Evolutionary conservation across 2,329 filamentous ascomycete genomes (phyloP).

Genomic region (Claviceps humidiphila): DNA sequence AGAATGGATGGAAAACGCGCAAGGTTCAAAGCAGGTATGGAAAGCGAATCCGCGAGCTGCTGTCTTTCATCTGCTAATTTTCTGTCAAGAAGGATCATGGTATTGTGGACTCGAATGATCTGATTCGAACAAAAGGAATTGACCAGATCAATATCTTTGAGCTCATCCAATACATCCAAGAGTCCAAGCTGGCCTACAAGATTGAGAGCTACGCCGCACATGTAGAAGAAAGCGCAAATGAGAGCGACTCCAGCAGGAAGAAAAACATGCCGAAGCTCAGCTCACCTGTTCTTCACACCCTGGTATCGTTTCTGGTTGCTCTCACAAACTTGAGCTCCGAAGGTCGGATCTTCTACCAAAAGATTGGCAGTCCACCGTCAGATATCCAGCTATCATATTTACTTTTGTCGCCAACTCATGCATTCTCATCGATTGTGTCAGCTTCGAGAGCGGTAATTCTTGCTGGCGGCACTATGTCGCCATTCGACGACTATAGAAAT

Average conservation of each 20-base stretch:
- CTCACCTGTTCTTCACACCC: constrained; percentile 39
- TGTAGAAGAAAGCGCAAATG: constrained; percentile 30
- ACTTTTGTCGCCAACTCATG: constrained; percentile 78
- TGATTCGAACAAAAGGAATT: constrained; percentile 73
- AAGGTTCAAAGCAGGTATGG: constrained; percentile 27
- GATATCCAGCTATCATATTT: constrained; percentile 66
- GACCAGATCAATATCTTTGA: constrained; percentile 95
- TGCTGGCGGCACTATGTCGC: constrained; percentile 94
- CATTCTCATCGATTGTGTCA: constrained; percentile 78
- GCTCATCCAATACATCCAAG: constrained; percentile 73
- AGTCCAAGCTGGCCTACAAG: constrained; percentile 87
- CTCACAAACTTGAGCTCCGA: constrained; percentile 75
- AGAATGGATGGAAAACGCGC: constrained; percentile 48
- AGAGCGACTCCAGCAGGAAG: constrained; percentile 19
- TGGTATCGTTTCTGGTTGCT: constrained; percentile 56
- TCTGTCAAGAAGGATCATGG: constrained; percentile 39
- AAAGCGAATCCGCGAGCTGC: background rate
- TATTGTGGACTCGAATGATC: constrained; percentile 53
- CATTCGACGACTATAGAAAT: constrained; percentile 77
- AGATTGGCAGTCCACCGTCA: constrained; percentile 18
- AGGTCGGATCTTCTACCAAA: constrained; percentile 52
- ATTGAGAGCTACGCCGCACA: constrained; percentile 76
- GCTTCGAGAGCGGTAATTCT: constrained; percentile 78
- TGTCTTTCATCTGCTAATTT: background rate
- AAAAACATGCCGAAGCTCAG: constrained; percentile 11